These are phyloP conservation scores for Phylloporus sp. DNA, from an alignment of 1,284 basidiomycete genomes.

Conservation along the genomic window DNA sequence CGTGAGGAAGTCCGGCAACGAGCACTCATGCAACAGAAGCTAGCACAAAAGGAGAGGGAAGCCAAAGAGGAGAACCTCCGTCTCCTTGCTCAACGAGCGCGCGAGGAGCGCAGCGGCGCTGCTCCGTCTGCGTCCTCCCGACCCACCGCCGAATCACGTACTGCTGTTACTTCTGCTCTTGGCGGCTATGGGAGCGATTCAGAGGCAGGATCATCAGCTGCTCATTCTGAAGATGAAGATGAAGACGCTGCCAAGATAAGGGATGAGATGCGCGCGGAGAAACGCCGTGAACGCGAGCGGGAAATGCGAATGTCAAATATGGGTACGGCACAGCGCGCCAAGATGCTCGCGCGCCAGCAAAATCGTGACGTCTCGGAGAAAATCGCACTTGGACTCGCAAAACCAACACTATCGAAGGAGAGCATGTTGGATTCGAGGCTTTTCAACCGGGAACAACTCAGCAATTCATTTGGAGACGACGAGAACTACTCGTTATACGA, in stretches of 20 bases:
- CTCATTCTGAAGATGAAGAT: slow-evolving; percentile 57
- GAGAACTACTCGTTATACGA: slow-evolving; percentile 96
- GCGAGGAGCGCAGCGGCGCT: slow-evolving; percentile 90
- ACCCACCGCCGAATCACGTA: slow-evolving; percentile 60
- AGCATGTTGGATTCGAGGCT: slow-evolving; percentile 96
- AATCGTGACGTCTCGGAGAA: slow-evolving; percentile 99
- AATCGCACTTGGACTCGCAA: slow-evolving; percentile 96
- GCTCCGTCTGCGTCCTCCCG: slow-evolving; percentile 52
- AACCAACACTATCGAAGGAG: slow-evolving; percentile 94
- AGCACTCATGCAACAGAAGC: slow-evolving; percentile 96
- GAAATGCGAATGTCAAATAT: slow-evolving; percentile 99
- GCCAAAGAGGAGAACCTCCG: slow-evolving; percentile 97
- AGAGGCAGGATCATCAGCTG: slow-evolving; percentile 53
- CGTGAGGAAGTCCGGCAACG: slow-evolving; percentile 98
- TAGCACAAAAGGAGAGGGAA: slow-evolving; percentile 95
- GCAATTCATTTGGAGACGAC: slow-evolving; percentile 85
- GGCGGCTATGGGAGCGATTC: slow-evolving; percentile 87
- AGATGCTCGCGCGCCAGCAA: slow-evolving; percentile 92
- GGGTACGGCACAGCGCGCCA: slow-evolving; percentile 96
- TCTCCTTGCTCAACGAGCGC: slow-evolving; percentile 90
- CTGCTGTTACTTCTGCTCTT: slow-evolving; percentile 75
- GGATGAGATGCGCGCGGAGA: slow-evolving; percentile 91
- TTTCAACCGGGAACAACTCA: slow-evolving; percentile 94
- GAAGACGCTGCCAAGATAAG: slow-evolving; percentile 87
- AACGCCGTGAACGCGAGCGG: slow-evolving; percentile 91